phyloP scores from a whole-genome alignment of 768 basidiomycete genomes.

The Mycena vulgaris region DNA sequence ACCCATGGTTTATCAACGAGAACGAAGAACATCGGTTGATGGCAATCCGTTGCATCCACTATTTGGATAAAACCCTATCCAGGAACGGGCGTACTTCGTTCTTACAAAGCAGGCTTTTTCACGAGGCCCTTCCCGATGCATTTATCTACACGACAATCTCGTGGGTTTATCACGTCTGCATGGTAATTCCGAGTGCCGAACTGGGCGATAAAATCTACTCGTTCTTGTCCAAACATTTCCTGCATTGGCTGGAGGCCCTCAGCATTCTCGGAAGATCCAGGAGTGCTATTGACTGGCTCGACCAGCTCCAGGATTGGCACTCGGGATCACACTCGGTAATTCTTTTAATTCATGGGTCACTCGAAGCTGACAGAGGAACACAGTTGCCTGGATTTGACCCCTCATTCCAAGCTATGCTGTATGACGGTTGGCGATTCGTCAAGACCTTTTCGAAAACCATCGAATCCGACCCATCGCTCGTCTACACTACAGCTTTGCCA shows the following conservation, averaged over 20 bases:
- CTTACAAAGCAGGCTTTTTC: background rate
- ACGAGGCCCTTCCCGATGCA: constrained; percentile 3
- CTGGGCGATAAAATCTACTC: background rate
- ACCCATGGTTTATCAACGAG: constrained; percentile 1
- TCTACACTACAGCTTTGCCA: constrained; percentile 5
- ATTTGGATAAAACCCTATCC: background rate
- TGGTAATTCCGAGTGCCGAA: background rate
- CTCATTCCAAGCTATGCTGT: background rate
- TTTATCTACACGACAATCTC: constrained; percentile 1
- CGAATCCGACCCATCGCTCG: background rate
- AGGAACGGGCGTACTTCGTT: background rate
- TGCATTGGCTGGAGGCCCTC: constrained; percentile 18
- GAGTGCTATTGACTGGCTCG: constrained; percentile 7
- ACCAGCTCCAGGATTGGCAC: constrained; percentile 1
- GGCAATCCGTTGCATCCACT: background rate
- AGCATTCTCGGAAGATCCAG: constrained; percentile 5
- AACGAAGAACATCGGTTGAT: background rate
- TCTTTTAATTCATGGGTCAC: background rate
- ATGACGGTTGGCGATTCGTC: constrained; percentile 17
- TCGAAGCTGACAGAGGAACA: background rate
- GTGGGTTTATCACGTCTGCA: constrained; percentile 12
- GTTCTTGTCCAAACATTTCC: background rate
- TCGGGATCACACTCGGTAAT: background rate
- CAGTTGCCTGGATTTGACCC: background rate
- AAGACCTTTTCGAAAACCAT: constrained; percentile 13